phyloP scores from a whole-genome alignment of 441 rosid genomes.

The Aleurites moluccanus region DNA sequence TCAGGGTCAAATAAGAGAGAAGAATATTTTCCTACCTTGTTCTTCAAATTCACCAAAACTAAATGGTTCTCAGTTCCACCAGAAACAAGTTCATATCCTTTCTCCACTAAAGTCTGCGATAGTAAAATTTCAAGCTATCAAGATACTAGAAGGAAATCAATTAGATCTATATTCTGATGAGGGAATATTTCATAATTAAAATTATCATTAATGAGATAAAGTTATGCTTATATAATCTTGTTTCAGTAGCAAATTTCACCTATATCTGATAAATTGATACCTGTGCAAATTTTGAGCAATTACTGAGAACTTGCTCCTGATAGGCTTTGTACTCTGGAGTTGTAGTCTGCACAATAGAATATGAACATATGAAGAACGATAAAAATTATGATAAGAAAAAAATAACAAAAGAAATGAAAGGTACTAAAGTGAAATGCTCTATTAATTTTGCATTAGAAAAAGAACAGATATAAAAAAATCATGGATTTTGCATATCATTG shows the following conservation, averaged over 20 bases:
- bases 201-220: conserved; percentile 3
- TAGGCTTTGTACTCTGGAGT: conserved; percentile 89
- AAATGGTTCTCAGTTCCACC: conserved; percentile 98
- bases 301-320: conserved; percentile 90
- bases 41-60: conserved; percentile 89
- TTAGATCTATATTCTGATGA: neutral
- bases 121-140: conserved; percentile 3
- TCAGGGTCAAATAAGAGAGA: conserved; percentile 10
- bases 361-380: neutral
- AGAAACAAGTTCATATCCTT: conserved; percentile 91
- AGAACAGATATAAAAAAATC: neutral
- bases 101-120: conserved; percentile 61
- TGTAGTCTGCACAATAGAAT: conserved; percentile 46
- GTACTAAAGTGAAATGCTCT: neutral
- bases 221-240: neutral
- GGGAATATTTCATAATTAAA: neutral
- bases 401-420: conserved; percentile 2
- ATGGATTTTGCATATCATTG: neutral
- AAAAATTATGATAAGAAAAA: too few relatives aligned
- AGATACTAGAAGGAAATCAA: neutral
- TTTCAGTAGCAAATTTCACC: conserved; percentile 18
- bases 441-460: neutral
- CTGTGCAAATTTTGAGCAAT: conserved; percentile 80
- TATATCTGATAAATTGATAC: conserved; percentile 31
- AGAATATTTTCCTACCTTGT: conserved; percentile 52